A percentile compares a stretch with the other conserved stretches of the same genome.
Conservation (phyloP, 2,329 filamentous ascomycete genomes). For the Fusarium neocosmosporiellum region DNA sequence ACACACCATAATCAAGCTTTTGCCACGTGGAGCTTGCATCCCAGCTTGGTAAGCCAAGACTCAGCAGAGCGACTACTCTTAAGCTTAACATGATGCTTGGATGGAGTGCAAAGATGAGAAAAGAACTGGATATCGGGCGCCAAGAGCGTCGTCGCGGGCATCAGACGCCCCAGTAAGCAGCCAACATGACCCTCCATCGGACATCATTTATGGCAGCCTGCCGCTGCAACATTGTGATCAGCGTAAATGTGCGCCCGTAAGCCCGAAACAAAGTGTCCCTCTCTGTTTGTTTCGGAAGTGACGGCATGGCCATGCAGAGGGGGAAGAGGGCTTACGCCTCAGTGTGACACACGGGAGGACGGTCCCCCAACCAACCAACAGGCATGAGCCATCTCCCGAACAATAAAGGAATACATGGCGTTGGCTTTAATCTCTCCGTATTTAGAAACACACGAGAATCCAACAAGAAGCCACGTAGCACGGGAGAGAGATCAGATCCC, state of each 20-base stretch:
- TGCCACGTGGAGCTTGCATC: slow-evolving; percentile 25
- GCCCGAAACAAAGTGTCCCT: not conserved
- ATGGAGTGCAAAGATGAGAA: not conserved
- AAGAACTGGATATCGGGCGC: slow-evolving; percentile 1
- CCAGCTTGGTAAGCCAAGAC: slow-evolving; percentile 19
- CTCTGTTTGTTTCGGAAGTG: slow-evolving; percentile 12
- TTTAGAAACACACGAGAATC: not conserved
- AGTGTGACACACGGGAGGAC: slow-evolving; percentile 5
- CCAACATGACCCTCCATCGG: not conserved
- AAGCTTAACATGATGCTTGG: slow-evolving; percentile 35
- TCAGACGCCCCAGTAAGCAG: not conserved
- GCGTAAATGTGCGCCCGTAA: not conserved
- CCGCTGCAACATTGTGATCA: slow-evolving; percentile 4
- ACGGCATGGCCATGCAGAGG: slow-evolving; percentile 3
- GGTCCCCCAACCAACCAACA: not conserved
- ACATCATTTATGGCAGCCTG: not conserved
- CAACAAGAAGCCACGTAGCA: not conserved
- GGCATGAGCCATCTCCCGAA: not conserved
- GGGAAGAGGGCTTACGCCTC: slow-evolving; percentile 13
- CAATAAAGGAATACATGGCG: not conserved
- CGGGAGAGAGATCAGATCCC: not conserved
- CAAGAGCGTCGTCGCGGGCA: not conserved
- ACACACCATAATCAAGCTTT: slow-evolving; percentile 1
- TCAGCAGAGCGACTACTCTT: slow-evolving; percentile 7
- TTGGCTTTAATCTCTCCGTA: not conserved